Base-by-base conservation (phyloP, 73 alveolate genomes). In the Diophrys appendiculata region DNA sequence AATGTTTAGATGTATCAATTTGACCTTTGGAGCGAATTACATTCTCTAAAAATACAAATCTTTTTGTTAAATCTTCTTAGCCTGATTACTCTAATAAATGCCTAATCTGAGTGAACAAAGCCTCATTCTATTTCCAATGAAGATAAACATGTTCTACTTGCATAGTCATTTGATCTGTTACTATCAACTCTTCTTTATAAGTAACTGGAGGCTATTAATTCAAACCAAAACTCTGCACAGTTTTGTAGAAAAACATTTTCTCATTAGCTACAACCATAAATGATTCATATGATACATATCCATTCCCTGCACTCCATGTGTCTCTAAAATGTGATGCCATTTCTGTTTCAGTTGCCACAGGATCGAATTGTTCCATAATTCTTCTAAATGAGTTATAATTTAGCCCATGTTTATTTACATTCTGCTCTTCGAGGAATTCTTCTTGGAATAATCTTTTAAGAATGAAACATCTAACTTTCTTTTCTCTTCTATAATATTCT, bases 181-280 rank as follows among this genome's bases (percentile, higher is more conserved):
- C 18, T 5, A 43, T 43, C 18, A 43, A 18, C 18, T 43, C 60
- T 43, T 43, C 60, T 43, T 43, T 43, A 18, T 43, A 43, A 43
- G 60, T 43, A 11, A 43, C 60, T 43, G 5, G n/a, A 11, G 60
- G 60, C 18, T 43, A 43, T 11, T 11, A 18, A 18, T 43, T 43
- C 18, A 43, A 18, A 43, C 60, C 60, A 43, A 11, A 11, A 18
- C 60, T 11, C 25, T 72, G 64, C 54, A 83, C 65, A 3, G 77
- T 83, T 55, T 75, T 30, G 8, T 78, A 29, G 65, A 85, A 85
- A 69, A 78, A 71, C 23, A 71, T 27, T 5, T 76, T 33, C 29
- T 88, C 95, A 78, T 84, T 77, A 0, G 92, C 89, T 26, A 69
- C 73, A 23, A 76, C 13, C 73, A 77, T 64, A 79, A 88, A 83